A percentile compares a stretch with the other conserved stretches of the same genome.
Evolutionary conservation across 2,329 filamentous ascomycete genomes (phyloP).

Genomic region (Stagonosporopsis cucurbitacearum): DNA sequence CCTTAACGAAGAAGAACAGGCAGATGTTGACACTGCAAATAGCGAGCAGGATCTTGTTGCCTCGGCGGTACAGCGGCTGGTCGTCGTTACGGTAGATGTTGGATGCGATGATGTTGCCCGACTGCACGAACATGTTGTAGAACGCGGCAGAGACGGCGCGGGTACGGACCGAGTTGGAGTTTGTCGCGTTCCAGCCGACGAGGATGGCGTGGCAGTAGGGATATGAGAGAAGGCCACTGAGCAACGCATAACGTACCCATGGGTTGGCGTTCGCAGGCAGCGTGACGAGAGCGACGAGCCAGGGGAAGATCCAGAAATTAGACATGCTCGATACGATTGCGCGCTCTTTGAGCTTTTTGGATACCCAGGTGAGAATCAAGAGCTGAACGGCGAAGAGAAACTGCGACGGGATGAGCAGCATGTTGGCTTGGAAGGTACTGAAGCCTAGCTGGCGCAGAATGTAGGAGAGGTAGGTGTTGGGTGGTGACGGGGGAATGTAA

Average conservation of each 20-base stretch:
- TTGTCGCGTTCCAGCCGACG: conserved; percentile 50
- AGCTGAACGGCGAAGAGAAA: conserved; percentile 51
- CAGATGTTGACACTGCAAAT: conserved; percentile 44
- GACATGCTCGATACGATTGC: conserved; percentile 57
- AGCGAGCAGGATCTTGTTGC: conserved; percentile 47
- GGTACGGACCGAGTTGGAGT: conserved; percentile 50
- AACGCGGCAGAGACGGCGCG: conserved; percentile 50
- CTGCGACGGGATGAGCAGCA: conserved; percentile 64
- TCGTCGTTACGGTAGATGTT: conserved; percentile 59
- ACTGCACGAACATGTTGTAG: conserved; percentile 56
- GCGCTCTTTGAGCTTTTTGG: conserved; percentile 56
- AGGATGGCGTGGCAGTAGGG: conserved; percentile 59
- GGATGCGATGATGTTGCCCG: conserved; percentile 54
- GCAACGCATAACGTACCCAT: conserved; percentile 61
- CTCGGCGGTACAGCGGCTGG: conserved; percentile 53
- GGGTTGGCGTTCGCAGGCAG: conserved; percentile 54
- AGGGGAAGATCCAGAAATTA: conserved; percentile 67
- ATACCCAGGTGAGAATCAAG: conserved; percentile 54
- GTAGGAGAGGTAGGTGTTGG: conserved; percentile 57
- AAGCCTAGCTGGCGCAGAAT: conserved; percentile 66
- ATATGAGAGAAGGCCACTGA: conserved; percentile 59
- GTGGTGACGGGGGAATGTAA: conserved; percentile 34
- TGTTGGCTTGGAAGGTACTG: conserved; percentile 66
- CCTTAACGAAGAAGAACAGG: conserved; percentile 47
- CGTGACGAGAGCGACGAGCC: conserved; percentile 59